Evolutionary conservation across 805 yeast species (phyloP).

Genomic region (Middelhovenomyces tepae): DNA sequence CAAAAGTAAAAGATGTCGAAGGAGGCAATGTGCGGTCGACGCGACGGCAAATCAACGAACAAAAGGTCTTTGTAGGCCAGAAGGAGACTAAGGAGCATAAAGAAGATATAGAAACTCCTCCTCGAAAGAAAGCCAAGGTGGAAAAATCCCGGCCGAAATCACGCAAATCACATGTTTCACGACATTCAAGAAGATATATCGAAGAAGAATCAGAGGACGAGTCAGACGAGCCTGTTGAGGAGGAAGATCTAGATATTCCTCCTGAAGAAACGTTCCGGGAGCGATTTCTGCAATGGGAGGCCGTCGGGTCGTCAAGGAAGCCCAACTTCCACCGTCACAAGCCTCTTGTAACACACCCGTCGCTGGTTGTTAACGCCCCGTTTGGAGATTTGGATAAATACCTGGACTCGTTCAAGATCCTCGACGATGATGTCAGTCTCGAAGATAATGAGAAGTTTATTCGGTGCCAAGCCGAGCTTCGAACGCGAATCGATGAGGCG

Average conservation of each 20-base stretch:
- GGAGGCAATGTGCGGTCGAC: constrained; percentile 26
- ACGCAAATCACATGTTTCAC: constrained; percentile 20
- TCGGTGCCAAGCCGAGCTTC: constrained; percentile 39
- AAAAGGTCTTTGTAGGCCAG: too few species aligned
- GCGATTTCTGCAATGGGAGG: too few species aligned
- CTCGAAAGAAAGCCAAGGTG: too few species aligned
- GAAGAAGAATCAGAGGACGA: constrained; percentile 2
- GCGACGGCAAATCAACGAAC: constrained; percentile 20
- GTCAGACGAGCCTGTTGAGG: constrained; percentile 5
- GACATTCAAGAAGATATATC: constrained; percentile 4
- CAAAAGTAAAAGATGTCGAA: constrained; percentile 17
- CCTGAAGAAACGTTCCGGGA: too few species aligned
- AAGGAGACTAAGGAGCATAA: constrained; percentile 11
- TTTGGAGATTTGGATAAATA: constrained; percentile 35
- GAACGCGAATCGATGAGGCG: constrained; percentile 40
- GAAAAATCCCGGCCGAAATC: too few species aligned
- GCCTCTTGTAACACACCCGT: constrained; percentile 52
- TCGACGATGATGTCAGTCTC: constrained; percentile 51
- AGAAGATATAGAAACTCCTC: constrained; percentile 16
- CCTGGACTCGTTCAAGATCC: constrained; percentile 45
- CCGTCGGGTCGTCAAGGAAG: too few species aligned
- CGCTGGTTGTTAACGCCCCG: constrained; percentile 41
- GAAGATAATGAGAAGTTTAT: constrained; percentile 58
- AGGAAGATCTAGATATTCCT: too few species aligned
- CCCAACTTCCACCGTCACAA: too few species aligned